Conservation (phyloP, 345 rosid species). For the Draba incana region DNA sequence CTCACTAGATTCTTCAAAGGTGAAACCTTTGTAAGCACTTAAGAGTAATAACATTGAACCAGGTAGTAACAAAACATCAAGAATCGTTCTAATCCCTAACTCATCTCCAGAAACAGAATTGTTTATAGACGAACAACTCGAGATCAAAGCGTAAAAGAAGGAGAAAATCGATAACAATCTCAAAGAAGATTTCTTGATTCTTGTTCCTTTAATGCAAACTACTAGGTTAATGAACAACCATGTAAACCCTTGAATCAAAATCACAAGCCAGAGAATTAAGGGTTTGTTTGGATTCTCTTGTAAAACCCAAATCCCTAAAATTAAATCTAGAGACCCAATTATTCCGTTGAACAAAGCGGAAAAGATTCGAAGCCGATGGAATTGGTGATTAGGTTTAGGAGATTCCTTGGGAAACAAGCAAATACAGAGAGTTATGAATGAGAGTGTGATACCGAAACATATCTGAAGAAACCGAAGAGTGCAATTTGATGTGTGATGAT, state of each 20-base stretch:
- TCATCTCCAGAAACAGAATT: conserved; percentile 41
- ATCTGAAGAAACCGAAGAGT: conserved; percentile 52
- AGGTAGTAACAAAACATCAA: conserved; percentile 62
- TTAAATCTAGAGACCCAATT: conserved; percentile 60
- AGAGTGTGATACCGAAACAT: conserved; percentile 57
- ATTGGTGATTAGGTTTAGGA: conserved; percentile 30
- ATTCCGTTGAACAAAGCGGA: conserved; percentile 63
- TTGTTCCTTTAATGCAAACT: conserved; percentile 49
- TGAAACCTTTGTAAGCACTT: conserved; percentile 53
- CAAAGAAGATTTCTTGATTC: conserved; percentile 44
- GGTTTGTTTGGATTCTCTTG: conserved; percentile 62
- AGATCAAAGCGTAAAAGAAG: conserved; percentile 52
- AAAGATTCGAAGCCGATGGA: conserved; percentile 42
- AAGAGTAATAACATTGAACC: conserved; percentile 60
- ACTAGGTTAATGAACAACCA: conserved; percentile 61
- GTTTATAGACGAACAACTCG: conserved; percentile 50
- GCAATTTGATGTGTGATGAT: conserved; percentile 58
- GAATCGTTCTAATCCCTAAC: conserved; percentile 35
- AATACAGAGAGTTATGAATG: conserved; percentile 48
- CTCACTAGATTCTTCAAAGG: conserved; percentile 41
- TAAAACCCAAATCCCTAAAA: conserved; percentile 61
- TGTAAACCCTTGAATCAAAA: conserved; percentile 64
- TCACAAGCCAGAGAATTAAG: conserved; percentile 52
- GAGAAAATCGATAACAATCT: conserved; percentile 55
- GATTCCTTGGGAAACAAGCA: conserved; percentile 52